A percentile compares a stretch with the other conserved stretches of the same genome.
These are phyloP conservation scores for Fusarium nygamai DNA, from an alignment of 2,329 filamentous ascomycete species.

Conservation along the genomic window DNA sequence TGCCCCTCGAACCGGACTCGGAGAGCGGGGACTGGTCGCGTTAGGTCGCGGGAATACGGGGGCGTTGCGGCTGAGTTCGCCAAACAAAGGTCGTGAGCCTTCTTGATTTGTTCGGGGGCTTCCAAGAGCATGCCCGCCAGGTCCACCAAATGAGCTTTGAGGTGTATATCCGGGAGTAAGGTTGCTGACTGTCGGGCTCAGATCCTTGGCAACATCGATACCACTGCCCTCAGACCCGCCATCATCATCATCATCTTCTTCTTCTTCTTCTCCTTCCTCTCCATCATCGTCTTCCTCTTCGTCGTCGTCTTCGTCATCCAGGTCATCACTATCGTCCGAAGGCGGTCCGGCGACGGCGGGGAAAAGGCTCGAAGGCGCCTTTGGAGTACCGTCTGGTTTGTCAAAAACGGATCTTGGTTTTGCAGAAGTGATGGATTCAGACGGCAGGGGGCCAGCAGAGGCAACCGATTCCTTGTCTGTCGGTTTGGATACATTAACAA, in stretches of 20 bases:
- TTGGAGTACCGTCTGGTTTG: slow-evolving; percentile 50
- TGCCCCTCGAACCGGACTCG: slow-evolving; percentile 73
- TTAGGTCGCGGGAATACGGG: slow-evolving; percentile 65
- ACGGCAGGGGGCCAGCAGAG: slow-evolving; percentile 23
- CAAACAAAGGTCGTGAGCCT: slow-evolving; percentile 60
- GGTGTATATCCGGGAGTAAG: slow-evolving; percentile 63
- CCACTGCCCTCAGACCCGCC: slow-evolving; percentile 68
- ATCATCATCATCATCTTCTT: slow-evolving; percentile 60
- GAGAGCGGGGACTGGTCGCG: slow-evolving; percentile 72
- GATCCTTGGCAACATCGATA: slow-evolving; percentile 71
- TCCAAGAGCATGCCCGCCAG: slow-evolving; percentile 52
- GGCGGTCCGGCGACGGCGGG: slow-evolving; percentile 50
- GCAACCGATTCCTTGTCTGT: slow-evolving; percentile 9
- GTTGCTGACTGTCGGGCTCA: slow-evolving; percentile 62
- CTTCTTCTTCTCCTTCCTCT: slow-evolving; percentile 58
- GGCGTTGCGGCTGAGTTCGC: slow-evolving; percentile 60
- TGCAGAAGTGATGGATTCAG: slow-evolving; percentile 19
- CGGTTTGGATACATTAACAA: slow-evolving; percentile 36
- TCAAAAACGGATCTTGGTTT: slow-evolving; percentile 29
- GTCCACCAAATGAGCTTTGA: slow-evolving; percentile 66
- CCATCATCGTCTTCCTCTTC: slow-evolving; percentile 56
- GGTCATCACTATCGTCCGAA: slow-evolving; percentile 55
- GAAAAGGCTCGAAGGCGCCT: slow-evolving; percentile 44
- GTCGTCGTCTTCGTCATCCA: slow-evolving; percentile 47
- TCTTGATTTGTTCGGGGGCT: slow-evolving; percentile 54